Base-by-base conservation (phyloP, 768 basidiomycete genomes). In the Tulasnella sp. region DNA sequence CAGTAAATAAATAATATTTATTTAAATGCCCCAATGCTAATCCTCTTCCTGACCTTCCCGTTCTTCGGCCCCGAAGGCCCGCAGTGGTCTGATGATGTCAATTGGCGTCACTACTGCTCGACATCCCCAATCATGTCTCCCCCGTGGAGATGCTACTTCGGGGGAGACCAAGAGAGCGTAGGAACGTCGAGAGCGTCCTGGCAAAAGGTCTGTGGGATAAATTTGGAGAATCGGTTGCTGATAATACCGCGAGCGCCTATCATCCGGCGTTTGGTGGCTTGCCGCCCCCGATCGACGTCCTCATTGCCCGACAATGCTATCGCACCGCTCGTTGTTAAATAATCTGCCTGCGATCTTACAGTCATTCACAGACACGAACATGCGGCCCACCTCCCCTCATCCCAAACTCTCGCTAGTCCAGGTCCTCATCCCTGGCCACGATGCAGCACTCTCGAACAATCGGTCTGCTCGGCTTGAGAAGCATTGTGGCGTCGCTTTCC, bases 221-320 rank as follows among this genome's bases (percentile, higher is more conserved):
- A 68, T 68, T 68, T 68, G 62, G 62, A 68, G 21, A 34, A n/a
- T 68, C 62, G 62, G 62, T 31, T 34, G 27, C 62, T 14, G 34
- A 34, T 34, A 6, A 68, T 68, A 14, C 62, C 62, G 62, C 62
- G 27, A n/a, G 62, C 62, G 62, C 62, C 34, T 68, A 68, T 68
- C 62, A n/a, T 68, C 62, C 62, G 62, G 62, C 27, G 34, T 27
- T 68, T 68, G 9, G 62, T 27, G 62, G 62, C 62, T 68, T 68
- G 62, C 62, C 27, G 62, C 62, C 34, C 34, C 62, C 62, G 62
- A 68, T 68, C 62, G 62, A 68, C 62, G 27, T 27, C 62, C 62
- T 68, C 62, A 68, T 68, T 68, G 62, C 62, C 62, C 62, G 62
- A 68, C 62, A 68, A 68, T 68, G 31, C 62, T 68, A 68, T 68